phyloP scores from a whole-genome alignment of 1,284 basidiomycete genomes.

The Sanguinoderma infundibulare region DNA sequence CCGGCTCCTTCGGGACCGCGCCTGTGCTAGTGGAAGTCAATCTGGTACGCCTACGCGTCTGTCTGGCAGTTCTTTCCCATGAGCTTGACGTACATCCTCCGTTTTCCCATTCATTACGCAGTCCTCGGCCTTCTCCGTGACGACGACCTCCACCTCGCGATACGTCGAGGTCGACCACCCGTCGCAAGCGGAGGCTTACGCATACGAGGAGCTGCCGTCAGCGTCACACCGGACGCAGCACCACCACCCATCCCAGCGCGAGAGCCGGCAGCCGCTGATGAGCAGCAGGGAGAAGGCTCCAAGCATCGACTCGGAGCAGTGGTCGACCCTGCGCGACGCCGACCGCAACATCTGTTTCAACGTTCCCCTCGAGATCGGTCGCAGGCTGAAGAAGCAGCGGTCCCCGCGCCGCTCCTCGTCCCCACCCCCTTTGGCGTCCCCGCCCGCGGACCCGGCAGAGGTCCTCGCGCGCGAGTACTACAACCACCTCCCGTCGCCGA shows the following conservation, averaged over 20 bases:
- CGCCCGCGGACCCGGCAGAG: constrained; percentile 34
- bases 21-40: constrained; percentile 39
- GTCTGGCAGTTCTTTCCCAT: constrained; percentile 1
- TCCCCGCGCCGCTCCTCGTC: constrained; percentile 17
- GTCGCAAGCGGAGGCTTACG: constrained; percentile 16
- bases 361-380: constrained; percentile 25
- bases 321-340: constrained; percentile 27
- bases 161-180: constrained; percentile 43
- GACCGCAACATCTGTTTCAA: constrained; percentile 29
- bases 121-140: constrained; percentile 55
- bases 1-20: constrained; percentile 28
- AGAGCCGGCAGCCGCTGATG: constrained; percentile 1
- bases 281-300: neutral
- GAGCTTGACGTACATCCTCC: constrained; percentile 1
- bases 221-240: constrained; percentile 1
- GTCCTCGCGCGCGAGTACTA: constrained; percentile 37
- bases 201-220: constrained; percentile 20
- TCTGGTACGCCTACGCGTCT: constrained; percentile 30
- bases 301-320: constrained; percentile 14
- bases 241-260: too few relatives aligned
- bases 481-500: constrained; percentile 31
- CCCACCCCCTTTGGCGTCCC: too few relatives aligned
- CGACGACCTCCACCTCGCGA: constrained; percentile 54
- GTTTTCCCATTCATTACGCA: too few relatives aligned
- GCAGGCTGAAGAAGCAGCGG: constrained; percentile 30